Percentiles rank a stretch among this genome's conserved stretches.
Evolutionary conservation across 176 grass and related monocot genomes (phyloP).

Genomic region (Oryza officinalis): DNA sequence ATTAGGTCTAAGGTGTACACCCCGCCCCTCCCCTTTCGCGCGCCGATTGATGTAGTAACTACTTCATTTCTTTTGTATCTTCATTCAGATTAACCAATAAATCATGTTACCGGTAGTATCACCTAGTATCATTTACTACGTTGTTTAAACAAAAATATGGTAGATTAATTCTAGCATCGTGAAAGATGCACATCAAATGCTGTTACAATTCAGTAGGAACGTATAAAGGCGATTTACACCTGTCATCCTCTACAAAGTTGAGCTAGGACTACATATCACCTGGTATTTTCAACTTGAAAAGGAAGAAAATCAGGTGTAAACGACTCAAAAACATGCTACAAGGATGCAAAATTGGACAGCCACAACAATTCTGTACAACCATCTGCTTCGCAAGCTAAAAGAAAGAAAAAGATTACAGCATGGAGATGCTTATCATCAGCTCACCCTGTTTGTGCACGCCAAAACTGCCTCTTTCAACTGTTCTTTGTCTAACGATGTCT

Average conservation of each 20-base stretch:
- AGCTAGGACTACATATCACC: background rate
- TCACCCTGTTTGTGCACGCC: conserved; percentile 70
- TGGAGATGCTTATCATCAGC: conserved; percentile 22
- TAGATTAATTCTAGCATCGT: no score
- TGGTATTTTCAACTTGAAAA: background rate
- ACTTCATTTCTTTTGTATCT: no score
- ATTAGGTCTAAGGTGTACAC: no score
- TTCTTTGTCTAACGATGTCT: conserved; percentile 74
- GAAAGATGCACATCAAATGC: no score
- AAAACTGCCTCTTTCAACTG: conserved; percentile 60
- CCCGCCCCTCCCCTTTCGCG: no score
- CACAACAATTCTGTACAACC: background rate
- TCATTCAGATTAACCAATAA: no score
- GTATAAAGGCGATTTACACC: background rate
- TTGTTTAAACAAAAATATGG: no score
- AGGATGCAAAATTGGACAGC: background rate
- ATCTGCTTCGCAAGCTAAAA: background rate
- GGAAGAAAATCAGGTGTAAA: background rate
- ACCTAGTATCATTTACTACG: no score
- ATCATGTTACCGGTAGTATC: no score
- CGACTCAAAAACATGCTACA: background rate
- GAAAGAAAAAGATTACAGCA: background rate
- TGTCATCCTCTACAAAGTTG: background rate
- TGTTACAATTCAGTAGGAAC: no score
- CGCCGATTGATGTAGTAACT: no score